Evolutionary conservation across 1,284 basidiomycete genomes (phyloP).

Genomic region (Pascua sp.): DNA sequence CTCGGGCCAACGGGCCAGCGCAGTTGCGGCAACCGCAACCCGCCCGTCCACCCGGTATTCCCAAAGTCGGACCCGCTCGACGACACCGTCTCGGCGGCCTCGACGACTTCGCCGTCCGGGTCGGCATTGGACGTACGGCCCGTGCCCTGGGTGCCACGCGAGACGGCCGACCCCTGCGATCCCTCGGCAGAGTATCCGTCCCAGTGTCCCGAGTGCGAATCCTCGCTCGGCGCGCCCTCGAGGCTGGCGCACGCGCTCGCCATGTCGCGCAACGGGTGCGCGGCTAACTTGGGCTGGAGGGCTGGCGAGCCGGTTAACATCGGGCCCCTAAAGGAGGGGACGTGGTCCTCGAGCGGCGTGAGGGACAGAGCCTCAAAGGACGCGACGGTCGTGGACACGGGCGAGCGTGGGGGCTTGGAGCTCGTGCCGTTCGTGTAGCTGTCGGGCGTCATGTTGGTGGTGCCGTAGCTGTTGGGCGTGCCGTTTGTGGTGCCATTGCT

Average conservation of each 20-base stretch:
- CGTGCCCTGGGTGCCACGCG: too few species aligned
- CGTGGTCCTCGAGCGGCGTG: too few species aligned
- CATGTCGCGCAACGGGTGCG: neutral
- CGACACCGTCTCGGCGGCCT: neutral
- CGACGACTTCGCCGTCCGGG: neutral
- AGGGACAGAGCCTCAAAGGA: too few species aligned
- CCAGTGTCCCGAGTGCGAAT: neutral
- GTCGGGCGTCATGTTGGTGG: too few species aligned
- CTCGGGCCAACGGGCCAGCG: neutral
- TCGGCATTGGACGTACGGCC: neutral
- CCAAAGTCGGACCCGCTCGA: slow-evolving; percentile 6
- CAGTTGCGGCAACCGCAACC: slow-evolving; percentile 4
- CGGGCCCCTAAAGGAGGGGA: too few species aligned
- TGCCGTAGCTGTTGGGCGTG: too few species aligned
- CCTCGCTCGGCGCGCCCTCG: neutral
- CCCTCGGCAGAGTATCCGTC: neutral
- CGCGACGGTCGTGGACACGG: too few species aligned
- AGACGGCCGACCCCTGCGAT: neutral
- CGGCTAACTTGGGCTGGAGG: neutral
- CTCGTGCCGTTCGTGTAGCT: too few species aligned
- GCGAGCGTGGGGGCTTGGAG: too few species aligned
- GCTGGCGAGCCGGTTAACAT: too few species aligned
- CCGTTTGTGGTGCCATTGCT: too few species aligned
- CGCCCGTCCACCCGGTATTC: slow-evolving; percentile 5
- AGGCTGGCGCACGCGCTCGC: neutral